Base-by-base conservation (phyloP, 2,329 filamentous ascomycete species). In the Aspergillus luchuensis region DNA sequence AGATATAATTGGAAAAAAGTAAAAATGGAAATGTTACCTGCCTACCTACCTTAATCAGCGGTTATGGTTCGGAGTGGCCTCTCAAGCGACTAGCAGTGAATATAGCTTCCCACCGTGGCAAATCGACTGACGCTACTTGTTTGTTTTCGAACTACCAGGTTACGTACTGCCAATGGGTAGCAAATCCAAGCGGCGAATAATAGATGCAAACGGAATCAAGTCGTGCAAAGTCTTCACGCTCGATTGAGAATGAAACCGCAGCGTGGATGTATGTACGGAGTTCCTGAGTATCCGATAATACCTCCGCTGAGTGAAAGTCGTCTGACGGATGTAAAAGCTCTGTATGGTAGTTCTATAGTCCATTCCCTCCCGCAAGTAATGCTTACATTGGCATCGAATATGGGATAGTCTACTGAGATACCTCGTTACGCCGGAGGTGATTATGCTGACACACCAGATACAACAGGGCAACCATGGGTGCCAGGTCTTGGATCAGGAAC, bases 1-100 rank as follows among this genome's bases (percentile, higher is more conserved):
- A 21, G 39, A 36, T 28, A 33, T 33, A 53, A 39, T 39, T 50
- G 47, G 47, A 50, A 50, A 51, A 38, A 52, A 25, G 36, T 56
- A 47, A 45, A 56, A 56, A 45, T 56, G 53, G 53, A 36, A 56
- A 47, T 45, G 25, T 21, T 45, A n/a, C 28, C 53, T 30, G 19
- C 33, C 36, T 38, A 23, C 30, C 30, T 52, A 36, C 39, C 41
- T 56, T 56, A 56, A 23, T 56, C 53, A 56, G 39, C 52, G 25
- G 39, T 15, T n/a, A 28, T 55, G 38, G 38, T 38, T 28, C 21
- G 52, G 28, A 39, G 50, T n/a, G 41, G 50, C 30, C 6, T 25
- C 15, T 28, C 10, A 39, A 15, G 19, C 41, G 33, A 36, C 33
- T 17, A 33, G 43, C 25, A 21, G 41, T 19, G 21, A 43, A 10